Evolutionary conservation across 495 filamentous ascomycete genomes (phyloP), one percentile per base, ranked within the genome.

Genomic region (Extremus antarcticus): DNA sequence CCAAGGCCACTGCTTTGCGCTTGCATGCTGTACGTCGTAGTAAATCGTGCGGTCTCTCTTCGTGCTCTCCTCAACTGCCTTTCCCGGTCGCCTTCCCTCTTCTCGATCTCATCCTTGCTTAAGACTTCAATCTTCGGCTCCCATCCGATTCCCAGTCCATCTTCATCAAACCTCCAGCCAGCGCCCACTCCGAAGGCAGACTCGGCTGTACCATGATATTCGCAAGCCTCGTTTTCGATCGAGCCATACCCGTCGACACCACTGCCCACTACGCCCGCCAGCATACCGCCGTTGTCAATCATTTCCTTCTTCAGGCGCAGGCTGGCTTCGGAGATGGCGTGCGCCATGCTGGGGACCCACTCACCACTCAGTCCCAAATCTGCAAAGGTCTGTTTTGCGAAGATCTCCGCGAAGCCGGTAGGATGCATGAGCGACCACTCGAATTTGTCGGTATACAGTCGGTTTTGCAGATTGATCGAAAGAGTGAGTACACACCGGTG

Each of bases 351-450:
- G 2, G 88, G 85, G 7, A 95, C 80, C 86, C 94, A 99, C 74
- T 99, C 92, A 52, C 88, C 90, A 40, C 79, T 72, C 20, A 99
- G 76, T 29, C 90, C 90, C 3, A 97, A 70, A 65, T 99, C 92
- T 11, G 90, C 85, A 68, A 90, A 95, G 0, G 92, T 96, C 53
- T 86, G 76, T 62, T 87, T 86, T 45, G 92, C 94, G 68, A 97
- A 97, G 39, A 83, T 78, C 68, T 99, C 92, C 10, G 92, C 88
- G 52, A 92, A 85, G 15, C 94, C 90, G 0, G 87, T 83, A 2
- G 90, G 89, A 65, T 96, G 89, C 9, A 96, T 78, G 3, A 99
- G 74, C 17, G 92, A 96, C 92, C 92, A 99, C 66, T 99, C 92
- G 61, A 99, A 97, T 67, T 87, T 94, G 76, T 99, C 92, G 3